These are phyloP conservation scores for Setaria italica DNA, from an alignment of 202 grass and related monocot species.

Conservation along the genomic window DNA sequence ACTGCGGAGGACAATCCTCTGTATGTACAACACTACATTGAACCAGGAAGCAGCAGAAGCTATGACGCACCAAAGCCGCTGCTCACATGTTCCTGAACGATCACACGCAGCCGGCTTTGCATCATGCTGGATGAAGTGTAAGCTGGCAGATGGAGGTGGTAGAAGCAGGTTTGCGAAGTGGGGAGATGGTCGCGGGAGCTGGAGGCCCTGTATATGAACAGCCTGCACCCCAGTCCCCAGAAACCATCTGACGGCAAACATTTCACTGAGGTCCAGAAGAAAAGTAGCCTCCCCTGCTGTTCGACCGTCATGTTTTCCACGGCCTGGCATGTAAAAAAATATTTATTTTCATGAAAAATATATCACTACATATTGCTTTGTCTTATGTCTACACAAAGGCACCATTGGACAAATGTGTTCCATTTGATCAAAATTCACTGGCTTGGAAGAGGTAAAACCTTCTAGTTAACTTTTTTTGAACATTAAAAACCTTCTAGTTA, in stretches of 20 bases:
- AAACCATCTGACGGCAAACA: conserved; percentile 71
- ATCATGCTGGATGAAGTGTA: conserved; percentile 55
- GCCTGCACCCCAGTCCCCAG: conserved; percentile 38
- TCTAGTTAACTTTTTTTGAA: background rate
- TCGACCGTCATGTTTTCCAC: conserved; percentile 61
- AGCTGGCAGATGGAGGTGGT: conserved; percentile 52
- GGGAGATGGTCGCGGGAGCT: conserved; percentile 57
- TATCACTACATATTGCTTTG: background rate
- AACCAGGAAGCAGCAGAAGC: background rate
- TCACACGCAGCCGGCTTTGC: conserved; percentile 50
- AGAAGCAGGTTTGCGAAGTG: conserved; percentile 63
- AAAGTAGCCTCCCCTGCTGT: conserved; percentile 58
- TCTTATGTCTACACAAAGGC: background rate
- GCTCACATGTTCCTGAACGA: conserved; percentile 66
- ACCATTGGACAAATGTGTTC: background rate
- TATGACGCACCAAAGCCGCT: conserved; percentile 56
- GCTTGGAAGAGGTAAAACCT: background rate
- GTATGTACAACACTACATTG: background rate
- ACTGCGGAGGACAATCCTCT: background rate
- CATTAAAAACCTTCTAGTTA: background rate
- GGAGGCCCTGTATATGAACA: conserved; percentile 52
- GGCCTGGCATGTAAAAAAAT: conserved; percentile 36
- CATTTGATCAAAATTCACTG: background rate
- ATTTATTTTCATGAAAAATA: background rate
- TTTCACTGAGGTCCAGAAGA: conserved; percentile 80